Conservation (phyloP, 169 alveolate species). For the Cryptosporidium ryanae region DNA sequence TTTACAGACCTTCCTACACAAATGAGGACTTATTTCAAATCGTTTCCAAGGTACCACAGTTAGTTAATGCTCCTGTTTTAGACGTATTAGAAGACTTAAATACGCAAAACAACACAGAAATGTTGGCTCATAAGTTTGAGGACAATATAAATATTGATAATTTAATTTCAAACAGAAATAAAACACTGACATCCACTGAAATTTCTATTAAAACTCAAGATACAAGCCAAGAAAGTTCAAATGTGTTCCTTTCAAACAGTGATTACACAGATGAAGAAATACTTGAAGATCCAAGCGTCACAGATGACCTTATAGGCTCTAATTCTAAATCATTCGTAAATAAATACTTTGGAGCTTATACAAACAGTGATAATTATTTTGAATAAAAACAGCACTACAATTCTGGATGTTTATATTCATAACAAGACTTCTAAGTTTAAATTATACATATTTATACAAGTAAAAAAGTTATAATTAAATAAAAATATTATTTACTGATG, state of each 20-base stretch:
- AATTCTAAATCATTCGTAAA: constrained; percentile 43
- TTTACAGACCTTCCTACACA: constrained; percentile 76
- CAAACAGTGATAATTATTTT: neutral
- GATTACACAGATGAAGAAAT: constrained; percentile 64
- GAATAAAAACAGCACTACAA: neutral
- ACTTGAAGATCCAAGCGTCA: constrained; percentile 36
- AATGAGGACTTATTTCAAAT: constrained; percentile 78
- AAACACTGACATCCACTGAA: neutral
- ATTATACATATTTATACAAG: neutral
- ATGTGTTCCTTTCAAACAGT: constrained; percentile 19
- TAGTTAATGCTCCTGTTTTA: constrained; percentile 73
- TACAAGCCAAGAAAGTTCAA: neutral
- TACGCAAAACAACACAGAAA: neutral
- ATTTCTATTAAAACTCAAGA: neutral
- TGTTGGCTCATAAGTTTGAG: neutral
- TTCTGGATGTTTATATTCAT: neutral
- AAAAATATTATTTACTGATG: neutral
- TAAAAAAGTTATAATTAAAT: neutral
- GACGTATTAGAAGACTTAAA: constrained; percentile 68
- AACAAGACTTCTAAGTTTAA: neutral
- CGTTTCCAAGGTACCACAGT: constrained; percentile 72
- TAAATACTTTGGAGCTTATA: constrained; percentile 31
- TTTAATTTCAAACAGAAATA: neutral
- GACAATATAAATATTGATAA: constrained; percentile 10
- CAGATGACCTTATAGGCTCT: constrained; percentile 26